These are phyloP conservation scores for Escovopsis weberi DNA, from an alignment of 2,329 filamentous ascomycete genomes.

Conservation along the genomic window DNA sequence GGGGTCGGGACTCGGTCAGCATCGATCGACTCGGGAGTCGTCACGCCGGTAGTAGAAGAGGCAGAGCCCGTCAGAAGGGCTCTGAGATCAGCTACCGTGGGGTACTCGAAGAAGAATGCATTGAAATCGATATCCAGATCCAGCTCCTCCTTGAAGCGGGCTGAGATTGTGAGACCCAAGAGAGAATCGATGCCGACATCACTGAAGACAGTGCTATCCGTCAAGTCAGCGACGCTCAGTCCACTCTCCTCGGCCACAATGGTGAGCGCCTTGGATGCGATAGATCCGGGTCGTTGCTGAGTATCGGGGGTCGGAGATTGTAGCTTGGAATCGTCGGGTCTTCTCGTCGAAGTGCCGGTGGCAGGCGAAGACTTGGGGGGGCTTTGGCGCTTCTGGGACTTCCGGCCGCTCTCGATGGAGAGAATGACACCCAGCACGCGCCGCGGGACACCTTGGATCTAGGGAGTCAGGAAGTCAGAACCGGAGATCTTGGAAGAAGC, in stretches of 20 bases:
- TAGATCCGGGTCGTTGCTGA: background rate
- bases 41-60: background rate
- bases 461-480: background rate
- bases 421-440: background rate
- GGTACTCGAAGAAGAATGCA: background rate
- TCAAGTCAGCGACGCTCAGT: conserved; percentile 36
- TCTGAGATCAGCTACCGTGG: background rate
- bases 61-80: background rate
- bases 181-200: conserved; percentile 2
- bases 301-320: background rate
- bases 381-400: background rate
- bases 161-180: conserved; percentile 1
- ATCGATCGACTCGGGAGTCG: background rate
- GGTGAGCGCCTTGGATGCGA: conserved; percentile 23
- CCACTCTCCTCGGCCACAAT: conserved; percentile 42
- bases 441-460: conserved; percentile 4
- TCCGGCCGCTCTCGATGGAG: background rate
- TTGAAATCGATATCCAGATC: conserved; percentile 1
- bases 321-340: background rate
- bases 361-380: background rate
- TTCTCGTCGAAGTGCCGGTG: background rate
- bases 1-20: background rate
- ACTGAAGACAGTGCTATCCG: conserved; percentile 17
- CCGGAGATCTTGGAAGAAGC: no score
- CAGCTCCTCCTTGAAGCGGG: conserved; percentile 4